phyloP scores from a whole-genome alignment of 2,329 filamentous ascomycete genomes.

The Claviceps humidiphila region DNA sequence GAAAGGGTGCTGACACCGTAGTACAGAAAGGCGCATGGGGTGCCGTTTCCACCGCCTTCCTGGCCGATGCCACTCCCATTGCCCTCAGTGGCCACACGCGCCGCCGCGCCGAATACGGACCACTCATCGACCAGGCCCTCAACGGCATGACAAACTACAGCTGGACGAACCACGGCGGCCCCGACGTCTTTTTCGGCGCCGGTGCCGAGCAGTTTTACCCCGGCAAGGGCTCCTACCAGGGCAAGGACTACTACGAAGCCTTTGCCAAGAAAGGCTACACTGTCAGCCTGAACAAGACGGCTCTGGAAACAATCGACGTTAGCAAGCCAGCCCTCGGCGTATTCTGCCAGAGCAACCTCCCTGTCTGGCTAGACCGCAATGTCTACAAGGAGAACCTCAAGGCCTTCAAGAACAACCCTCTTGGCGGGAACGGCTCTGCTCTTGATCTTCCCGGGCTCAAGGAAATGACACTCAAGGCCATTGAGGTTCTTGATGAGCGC shows the following conservation, averaged over 20 bases:
- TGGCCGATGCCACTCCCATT: constrained; percentile 72
- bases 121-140: constrained; percentile 63
- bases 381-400: constrained; percentile 61
- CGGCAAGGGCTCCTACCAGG: constrained; percentile 49
- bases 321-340: constrained; percentile 58
- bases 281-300: constrained; percentile 61
- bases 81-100: constrained; percentile 62
- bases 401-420: constrained; percentile 53
- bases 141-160: constrained; percentile 68
- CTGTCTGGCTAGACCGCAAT: constrained; percentile 79
- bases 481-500: constrained; percentile 60
- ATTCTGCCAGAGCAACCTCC: constrained; percentile 62
- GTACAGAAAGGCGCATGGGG: constrained; percentile 40
- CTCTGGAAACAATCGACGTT: constrained; percentile 44
- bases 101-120: constrained; percentile 52
- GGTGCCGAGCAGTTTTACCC: constrained; percentile 71
- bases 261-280: constrained; percentile 62
- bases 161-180: constrained; percentile 62
- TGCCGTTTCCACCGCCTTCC: constrained; percentile 65
- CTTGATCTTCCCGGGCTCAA: constrained; percentile 70
- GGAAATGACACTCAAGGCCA: constrained; percentile 80
- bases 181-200: constrained; percentile 71
- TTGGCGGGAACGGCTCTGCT: constrained; percentile 49
- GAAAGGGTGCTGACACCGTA: background rate
- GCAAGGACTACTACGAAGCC: constrained; percentile 66